These are phyloP conservation scores for Leccinum uliginosum DNA, from an alignment of 768 basidiomycete species.

Conservation along the genomic window DNA sequence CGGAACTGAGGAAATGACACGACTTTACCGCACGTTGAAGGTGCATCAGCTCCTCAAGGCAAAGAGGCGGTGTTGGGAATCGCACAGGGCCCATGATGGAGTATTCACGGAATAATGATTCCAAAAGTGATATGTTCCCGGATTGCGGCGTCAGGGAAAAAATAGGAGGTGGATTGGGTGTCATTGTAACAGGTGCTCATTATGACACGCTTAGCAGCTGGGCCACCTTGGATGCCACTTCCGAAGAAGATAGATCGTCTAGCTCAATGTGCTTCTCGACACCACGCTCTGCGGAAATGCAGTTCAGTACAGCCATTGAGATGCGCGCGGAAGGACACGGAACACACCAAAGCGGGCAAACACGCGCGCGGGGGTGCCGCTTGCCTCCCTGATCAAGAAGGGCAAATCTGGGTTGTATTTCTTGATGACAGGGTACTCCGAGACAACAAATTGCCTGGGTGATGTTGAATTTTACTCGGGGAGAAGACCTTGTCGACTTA, in stretches of 20 bases:
- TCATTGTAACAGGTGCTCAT: constrained; percentile 1
- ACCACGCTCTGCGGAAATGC: constrained; percentile 55
- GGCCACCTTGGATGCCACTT: constrained; percentile 68
- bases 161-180: constrained; percentile 5
- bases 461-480: background rate
- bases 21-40: constrained; percentile 14
- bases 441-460: constrained; percentile 64
- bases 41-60: constrained; percentile 21
- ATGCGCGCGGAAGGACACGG: constrained; percentile 9
- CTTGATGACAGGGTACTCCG: constrained; percentile 72
- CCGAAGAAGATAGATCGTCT: constrained; percentile 66
- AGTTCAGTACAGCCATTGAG: constrained; percentile 16
- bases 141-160: background rate
- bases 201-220: constrained; percentile 46
- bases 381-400: constrained; percentile 75
- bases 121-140: background rate
- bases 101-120: background rate
- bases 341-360: constrained; percentile 83
- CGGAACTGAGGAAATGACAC: constrained; percentile 13
- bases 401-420: constrained; percentile 85
- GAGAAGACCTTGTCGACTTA: constrained; percentile 30
- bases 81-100: background rate
- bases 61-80: constrained; percentile 10
- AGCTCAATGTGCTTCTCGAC: constrained; percentile 78
- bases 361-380: constrained; percentile 72